A percentile compares a stretch with the other conserved stretches of the same genome.
These are phyloP conservation scores for Fraxinus excelsior DNA, from an alignment of 257 asterid species.

Conservation along the genomic window DNA sequence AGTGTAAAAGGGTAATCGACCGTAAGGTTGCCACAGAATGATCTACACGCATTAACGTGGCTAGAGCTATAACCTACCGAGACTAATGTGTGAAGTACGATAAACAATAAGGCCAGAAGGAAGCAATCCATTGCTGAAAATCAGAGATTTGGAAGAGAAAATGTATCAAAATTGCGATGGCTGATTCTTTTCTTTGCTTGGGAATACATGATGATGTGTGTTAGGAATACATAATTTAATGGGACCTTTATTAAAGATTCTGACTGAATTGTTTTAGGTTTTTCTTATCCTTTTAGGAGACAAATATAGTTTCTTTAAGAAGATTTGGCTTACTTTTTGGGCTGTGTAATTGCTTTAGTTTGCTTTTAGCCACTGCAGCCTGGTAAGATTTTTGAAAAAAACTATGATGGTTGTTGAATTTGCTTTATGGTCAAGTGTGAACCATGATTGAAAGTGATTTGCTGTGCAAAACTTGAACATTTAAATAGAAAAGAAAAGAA, in stretches of 20 bases:
- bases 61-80: constrained; percentile 36
- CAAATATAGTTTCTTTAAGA: constrained; percentile 34
- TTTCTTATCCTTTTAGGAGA: constrained; percentile 27
- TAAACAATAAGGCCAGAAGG: constrained; percentile 21
- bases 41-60: constrained; percentile 60
- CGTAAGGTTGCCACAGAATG: constrained; percentile 88
- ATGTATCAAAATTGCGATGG: background rate
- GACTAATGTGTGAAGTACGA: constrained; percentile 28
- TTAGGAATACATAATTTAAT: background rate
- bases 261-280: constrained; percentile 34
- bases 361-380: constrained; percentile 32
- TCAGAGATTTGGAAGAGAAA: background rate
- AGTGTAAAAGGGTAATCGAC: constrained; percentile 78
- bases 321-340: constrained; percentile 44
- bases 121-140: constrained; percentile 44
- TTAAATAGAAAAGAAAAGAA: no score
- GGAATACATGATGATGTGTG: background rate
- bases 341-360: constrained; percentile 33
- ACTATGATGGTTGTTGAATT: constrained; percentile 13
- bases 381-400: background rate
- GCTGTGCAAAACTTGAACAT: no score
- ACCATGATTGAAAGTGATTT: background rate
- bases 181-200: constrained; percentile 90
- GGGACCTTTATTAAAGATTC: constrained; percentile 37
- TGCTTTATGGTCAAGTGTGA: constrained; percentile 34